Conservation (phyloP, 2,329 filamentous ascomycete genomes). For the Monosporascus sp. region DNA sequence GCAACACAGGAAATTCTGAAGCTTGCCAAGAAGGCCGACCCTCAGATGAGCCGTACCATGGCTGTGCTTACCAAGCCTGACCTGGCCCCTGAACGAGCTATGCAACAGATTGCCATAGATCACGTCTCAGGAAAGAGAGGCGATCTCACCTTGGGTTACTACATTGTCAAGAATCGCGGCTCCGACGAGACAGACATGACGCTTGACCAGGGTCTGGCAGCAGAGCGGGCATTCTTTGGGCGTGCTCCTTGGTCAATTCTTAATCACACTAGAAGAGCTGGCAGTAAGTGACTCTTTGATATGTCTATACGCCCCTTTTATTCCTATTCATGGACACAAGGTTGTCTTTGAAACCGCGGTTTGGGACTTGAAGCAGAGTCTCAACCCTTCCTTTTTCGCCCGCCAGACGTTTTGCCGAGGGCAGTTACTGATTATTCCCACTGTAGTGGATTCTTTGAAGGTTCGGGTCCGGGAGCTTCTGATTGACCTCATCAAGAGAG, state of each 20-base stretch:
- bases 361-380: too few relatives aligned
- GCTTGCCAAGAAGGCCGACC: slow-evolving; percentile 29
- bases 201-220: slow-evolving; percentile 22
- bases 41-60: slow-evolving; percentile 24
- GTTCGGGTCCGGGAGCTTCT: slow-evolving; percentile 32
- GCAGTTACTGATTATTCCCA: too few relatives aligned
- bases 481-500: slow-evolving; percentile 33
- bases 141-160: slow-evolving; percentile 42
- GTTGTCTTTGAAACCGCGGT: too few relatives aligned
- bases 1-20: slow-evolving; percentile 35
- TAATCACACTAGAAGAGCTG: slow-evolving; percentile 20
- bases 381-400: too few relatives aligned
- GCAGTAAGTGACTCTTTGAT: slow-evolving; percentile 12
- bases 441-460: slow-evolving; percentile 26
- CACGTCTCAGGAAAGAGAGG: slow-evolving; percentile 36
- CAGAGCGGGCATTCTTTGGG: slow-evolving; percentile 35
- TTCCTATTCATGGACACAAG: too few relatives aligned
- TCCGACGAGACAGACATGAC: slow-evolving; percentile 34
- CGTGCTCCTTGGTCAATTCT: slow-evolving; percentile 30
- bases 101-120: slow-evolving; percentile 33
- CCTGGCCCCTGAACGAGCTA: slow-evolving; percentile 38
- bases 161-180: slow-evolving; percentile 42
- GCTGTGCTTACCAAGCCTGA: slow-evolving; percentile 47
- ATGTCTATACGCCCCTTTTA: not conserved
- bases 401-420: too few relatives aligned